Base-by-base conservation (phyloP, 768 basidiomycete species). In the Gyrodon lividus region DNA sequence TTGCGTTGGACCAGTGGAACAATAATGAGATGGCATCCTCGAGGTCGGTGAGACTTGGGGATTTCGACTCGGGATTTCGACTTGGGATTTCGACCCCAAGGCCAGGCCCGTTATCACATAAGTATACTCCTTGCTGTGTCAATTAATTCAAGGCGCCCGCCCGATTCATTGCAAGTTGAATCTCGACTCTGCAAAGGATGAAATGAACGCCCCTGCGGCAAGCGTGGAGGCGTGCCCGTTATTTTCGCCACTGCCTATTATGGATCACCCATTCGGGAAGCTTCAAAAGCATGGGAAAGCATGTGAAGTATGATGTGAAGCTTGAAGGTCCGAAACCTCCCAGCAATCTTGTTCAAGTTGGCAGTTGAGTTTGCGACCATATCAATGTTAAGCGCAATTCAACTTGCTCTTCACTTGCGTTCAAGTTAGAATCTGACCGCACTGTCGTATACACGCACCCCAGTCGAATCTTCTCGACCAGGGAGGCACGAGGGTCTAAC, bases 181-280 rank as follows among this genome's bases (percentile, higher is more conserved):
- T 49, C 40, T 49, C 50, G 43, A 42, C 40, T n/a, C n/a, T 35
- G 37, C 26, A 24, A 35, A 33, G 39, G 17, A 48, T 48, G 46
- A 48, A 52, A 46, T 26, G 41, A 54, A 55, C 14, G 23, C 8
- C 54, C n/a, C n/a, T n/a, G n/a, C n/a, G n/a, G n/a, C n/a, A n/a
- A n/a, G n/a, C n/a, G n/a, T n/a, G n/a, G n/a, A n/a, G n/a, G n/a
- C n/a, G n/a, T n/a, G n/a, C n/a, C 64, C 65, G 67, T 50, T 46
- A 24, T 59, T 64, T 61, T 67, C 60, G 65, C 55, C 28, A 33
- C 39, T 50, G 17, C 43, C 39, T 4, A 37, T 54, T 53, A 44
- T 24, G 40, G 39, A 20, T 37, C 39, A 50, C 19, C 42, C 43
- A 43, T 53, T 40, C 40, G 53, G 52, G 60, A 53, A 56, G 46